A percentile compares a stretch with the other conserved stretches of the same genome.
Conservation (phyloP, 441 rosid species). For the Populus hybrid region DNA sequence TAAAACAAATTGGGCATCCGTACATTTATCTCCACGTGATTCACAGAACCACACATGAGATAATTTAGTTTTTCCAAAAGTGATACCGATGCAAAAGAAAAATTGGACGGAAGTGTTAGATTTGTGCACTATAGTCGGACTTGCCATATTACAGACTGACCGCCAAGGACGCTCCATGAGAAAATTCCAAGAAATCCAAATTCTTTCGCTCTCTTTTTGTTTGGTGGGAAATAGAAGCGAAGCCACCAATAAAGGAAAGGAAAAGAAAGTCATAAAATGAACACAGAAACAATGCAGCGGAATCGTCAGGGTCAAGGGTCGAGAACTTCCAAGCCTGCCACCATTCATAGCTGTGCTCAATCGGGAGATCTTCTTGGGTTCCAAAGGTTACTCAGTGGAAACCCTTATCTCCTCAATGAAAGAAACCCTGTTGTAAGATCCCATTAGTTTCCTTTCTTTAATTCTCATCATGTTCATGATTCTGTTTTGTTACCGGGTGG, state of each 20-base stretch:
- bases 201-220: not conserved
- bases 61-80: no score
- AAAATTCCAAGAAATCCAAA: not conserved
- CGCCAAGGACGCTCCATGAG: not conserved
- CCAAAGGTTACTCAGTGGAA: constrained; percentile 64
- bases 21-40: no score
- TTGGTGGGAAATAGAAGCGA: constrained; percentile 4
- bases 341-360: constrained; percentile 79
- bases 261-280: not conserved
- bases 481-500: not conserved
- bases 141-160: not conserved
- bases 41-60: no score
- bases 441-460: not conserved
- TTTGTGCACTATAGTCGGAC: not conserved
- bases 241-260: not conserved
- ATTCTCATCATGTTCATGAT: not conserved
- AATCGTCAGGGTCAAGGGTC: constrained; percentile 50
- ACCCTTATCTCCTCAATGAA: constrained; percentile 75
- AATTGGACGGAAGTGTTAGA: not conserved
- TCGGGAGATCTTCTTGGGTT: constrained; percentile 71
- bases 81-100: no score
- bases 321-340: constrained; percentile 67
- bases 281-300: constrained; percentile 44
- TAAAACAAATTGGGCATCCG: no score
- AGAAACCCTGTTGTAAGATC: constrained; percentile 75